Percentiles rank a stretch among this genome's conserved stretches.
phyloP scores from a whole-genome alignment of 257 asterid genomes.

The Ocimum tenuiflorum region DNA sequence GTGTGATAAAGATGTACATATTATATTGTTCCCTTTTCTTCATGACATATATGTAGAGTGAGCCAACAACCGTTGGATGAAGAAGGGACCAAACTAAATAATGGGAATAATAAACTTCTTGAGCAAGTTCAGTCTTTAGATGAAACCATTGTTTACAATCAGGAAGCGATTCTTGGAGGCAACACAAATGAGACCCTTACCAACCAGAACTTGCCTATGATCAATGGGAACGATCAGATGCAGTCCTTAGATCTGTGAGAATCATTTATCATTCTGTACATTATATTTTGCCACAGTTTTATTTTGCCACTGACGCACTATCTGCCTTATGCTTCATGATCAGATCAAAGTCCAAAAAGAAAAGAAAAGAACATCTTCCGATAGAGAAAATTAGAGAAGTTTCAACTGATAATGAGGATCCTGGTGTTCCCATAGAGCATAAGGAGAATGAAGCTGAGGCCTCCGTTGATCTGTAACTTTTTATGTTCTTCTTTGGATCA shows the following conservation, averaged over 20 bases:
- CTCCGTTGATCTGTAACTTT: conserved; percentile 32
- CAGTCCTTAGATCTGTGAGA: conserved; percentile 32
- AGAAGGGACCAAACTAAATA: conserved; percentile 4
- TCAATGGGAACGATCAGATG: conserved; percentile 17
- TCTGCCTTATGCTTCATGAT: conserved; percentile 11
- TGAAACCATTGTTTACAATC: conserved; percentile 11
- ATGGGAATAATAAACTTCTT: conserved; percentile 19
- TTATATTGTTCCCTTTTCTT: conserved; percentile 8
- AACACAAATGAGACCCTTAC: conserved; percentile 2
- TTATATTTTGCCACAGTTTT: conserved; percentile 3
- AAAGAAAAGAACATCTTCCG: conserved; percentile 40
- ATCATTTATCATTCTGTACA: neutral
- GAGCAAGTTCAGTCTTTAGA: conserved; percentile 10
- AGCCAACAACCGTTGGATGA: conserved; percentile 24
- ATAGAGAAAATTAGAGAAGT: conserved; percentile 26
- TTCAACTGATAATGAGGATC: conserved; percentile 18
- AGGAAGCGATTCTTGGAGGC: conserved; percentile 2
- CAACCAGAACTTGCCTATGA: conserved; percentile 19
- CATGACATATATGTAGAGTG: conserved; percentile 9
- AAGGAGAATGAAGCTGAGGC: conserved; percentile 30
- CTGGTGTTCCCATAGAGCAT: conserved; percentile 19
- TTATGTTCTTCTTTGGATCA: neutral
- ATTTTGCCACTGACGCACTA: conserved; percentile 10
- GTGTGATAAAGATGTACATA: neutral
- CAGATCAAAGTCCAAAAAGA: conserved; percentile 40